Base-by-base conservation (phyloP, 1,284 basidiomycete species). In the Fomitiporia mediterranea region DNA sequence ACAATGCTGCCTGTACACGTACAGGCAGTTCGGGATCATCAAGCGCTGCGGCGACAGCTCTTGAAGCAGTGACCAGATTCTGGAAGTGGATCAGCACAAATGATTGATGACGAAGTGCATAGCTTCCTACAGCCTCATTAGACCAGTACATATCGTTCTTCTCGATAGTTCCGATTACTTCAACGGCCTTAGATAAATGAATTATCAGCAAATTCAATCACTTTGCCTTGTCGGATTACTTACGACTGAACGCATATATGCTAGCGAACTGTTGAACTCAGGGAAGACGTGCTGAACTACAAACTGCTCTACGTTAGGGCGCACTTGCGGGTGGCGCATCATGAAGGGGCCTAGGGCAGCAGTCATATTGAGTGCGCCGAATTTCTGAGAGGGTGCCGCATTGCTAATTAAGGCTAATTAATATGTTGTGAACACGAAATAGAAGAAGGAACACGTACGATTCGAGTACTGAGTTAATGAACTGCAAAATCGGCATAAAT, bases 11-110 rank as follows among this genome's bases (percentile, higher is more conserved):
- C 56, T 92, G 89, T 3, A 95, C 87, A 32, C 87, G 83, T 8
- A 95, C 91, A 0, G 92, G 91, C 49, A 95, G 76, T 65, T 91
- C 86, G 0, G 80, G 65, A 64, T 95, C 91, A 61, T 89, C 84
- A 35, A 92, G 72, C 3, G 78, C 79, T 28, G 71, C 67, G 17
- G 81, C 80, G 23, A 88, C 75, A 1, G 81, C 82, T 46, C 76
- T 75, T 68, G 86, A 88, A 63, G 86, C 82, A 27, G 70, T 72
- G 58, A 77, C 79, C 61, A 92, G 69, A 61, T 82, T 78, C 84
- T 91, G 57, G 2, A 59, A 38, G 43, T 4, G 37, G 1, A 6
- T 40, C 9, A 23, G 25, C 1, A 4, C 5, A 35, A 21, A 32
- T 50, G n/a, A 44, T 2, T 15, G 15, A 2, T 6, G 23, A 7